Base-by-base conservation (phyloP, 2,329 filamentous ascomycete genomes). In the Orbilia brochopaga region DNA sequence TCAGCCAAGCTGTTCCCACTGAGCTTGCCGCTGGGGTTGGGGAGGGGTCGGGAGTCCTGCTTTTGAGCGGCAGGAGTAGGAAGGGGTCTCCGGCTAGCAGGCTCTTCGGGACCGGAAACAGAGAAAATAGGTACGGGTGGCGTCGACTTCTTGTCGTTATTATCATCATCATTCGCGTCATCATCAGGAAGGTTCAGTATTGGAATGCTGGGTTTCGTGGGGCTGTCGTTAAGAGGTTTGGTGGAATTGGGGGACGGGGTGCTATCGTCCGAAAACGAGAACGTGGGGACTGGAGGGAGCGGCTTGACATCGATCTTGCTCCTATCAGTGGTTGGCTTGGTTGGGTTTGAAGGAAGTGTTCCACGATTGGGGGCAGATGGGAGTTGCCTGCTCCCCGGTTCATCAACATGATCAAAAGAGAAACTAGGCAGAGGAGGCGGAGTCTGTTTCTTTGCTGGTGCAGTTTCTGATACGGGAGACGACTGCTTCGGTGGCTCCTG, bases 221-320 rank as follows among this genome's bases (percentile, higher is more conserved):
- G 10, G 21, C 62, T 69, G 23, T 74, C 73, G 50, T 75, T 65
- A n/a, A 74, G 66, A 17, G 74, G 24, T 32, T 63, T 76, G 50
- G 75, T 74, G 11, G 59, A 70, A 6, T 62, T 73, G 2, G 55
- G 32, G 4, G 55, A 15, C n/a, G 67, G 61, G 13, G 70, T 61
- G 42, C 74, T 67, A 13, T 74, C 74, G 24, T 74, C 75, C 21
- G 74, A 75, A 19, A 75, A 59, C 2, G 50, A 74, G 63, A 76
- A 74, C 51, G 69, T 55, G 37, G 75, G 75, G 42, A 76, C 66
- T 37, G 58, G 63, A 19, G 74, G 73, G 51, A 61, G 64, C n/a
- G 67, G 17, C 35, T 72, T 72, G 21, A 46, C 24, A 19, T 62
- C 58, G n/a, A n/a, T n/a, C 11, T 52, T 56, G 21, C 44, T 50